Conservation (phyloP, 2,329 filamentous ascomycete species). For the Alternaria sp. region DNA sequence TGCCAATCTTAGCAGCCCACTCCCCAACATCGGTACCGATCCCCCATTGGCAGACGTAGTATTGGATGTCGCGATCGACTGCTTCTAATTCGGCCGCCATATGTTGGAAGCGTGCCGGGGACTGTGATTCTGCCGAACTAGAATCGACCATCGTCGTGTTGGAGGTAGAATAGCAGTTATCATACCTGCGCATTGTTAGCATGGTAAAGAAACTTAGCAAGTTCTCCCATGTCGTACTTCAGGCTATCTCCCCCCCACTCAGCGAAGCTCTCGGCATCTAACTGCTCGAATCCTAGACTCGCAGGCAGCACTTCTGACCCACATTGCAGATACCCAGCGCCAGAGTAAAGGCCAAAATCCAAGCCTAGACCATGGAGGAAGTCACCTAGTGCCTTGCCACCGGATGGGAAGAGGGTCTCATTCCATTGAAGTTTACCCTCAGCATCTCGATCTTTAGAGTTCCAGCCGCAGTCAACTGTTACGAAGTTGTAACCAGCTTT, state of each 20-base stretch:
- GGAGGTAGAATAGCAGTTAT: constrained; percentile 45
- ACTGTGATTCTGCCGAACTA: constrained; percentile 37
- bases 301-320: constrained; percentile 59
- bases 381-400: constrained; percentile 60
- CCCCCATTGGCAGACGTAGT: constrained; percentile 53
- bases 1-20: constrained; percentile 48
- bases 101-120: constrained; percentile 41
- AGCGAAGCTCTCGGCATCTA: constrained; percentile 67
- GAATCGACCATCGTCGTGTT: constrained; percentile 50
- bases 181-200: constrained; percentile 43
- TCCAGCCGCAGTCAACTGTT: constrained; percentile 69
- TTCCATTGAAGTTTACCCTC: constrained; percentile 63
- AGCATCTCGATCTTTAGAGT: constrained; percentile 49
- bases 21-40: constrained; percentile 47
- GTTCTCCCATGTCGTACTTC: constrained; percentile 55
- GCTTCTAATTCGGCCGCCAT: constrained; percentile 40
- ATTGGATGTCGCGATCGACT: constrained; percentile 47
- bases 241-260: constrained; percentile 53
- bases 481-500: constrained; percentile 65
- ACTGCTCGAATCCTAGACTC: constrained; percentile 60
- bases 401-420: constrained; percentile 60
- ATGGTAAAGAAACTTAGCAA: constrained; percentile 47
- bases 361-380: constrained; percentile 60
- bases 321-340: constrained; percentile 44
- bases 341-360: constrained; percentile 65